A percentile compares a stretch with the other conserved stretches of the same genome.
These are phyloP conservation scores for Leccinum ochraceum DNA, from an alignment of 768 basidiomycete species.

Conservation along the genomic window DNA sequence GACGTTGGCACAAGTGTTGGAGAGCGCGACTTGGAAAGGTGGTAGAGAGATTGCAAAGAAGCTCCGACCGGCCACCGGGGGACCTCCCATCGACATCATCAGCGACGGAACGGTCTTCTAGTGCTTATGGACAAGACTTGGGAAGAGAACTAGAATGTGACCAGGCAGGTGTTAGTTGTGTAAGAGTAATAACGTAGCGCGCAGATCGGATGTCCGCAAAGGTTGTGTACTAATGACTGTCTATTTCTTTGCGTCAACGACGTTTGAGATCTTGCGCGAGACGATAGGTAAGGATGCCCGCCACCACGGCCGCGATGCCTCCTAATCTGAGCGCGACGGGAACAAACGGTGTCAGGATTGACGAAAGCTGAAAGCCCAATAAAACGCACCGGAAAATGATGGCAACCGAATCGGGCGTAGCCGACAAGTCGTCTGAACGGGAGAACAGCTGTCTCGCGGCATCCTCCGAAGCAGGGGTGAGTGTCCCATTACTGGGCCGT, in stretches of 20 bases:
- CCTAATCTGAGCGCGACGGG: constrained; percentile 45
- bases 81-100: constrained; percentile 84
- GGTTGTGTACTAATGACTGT: background rate
- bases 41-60: constrained; percentile 89
- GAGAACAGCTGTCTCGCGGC: constrained; percentile 8
- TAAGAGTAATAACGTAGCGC: background rate
- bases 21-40: constrained; percentile 96
- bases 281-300: constrained; percentile 54
- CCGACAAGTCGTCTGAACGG: constrained; percentile 12
- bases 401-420: constrained; percentile 66
- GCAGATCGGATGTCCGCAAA: background rate
- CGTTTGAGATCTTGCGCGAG: constrained; percentile 55
- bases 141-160: background rate
- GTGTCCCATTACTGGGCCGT: constrained; percentile 10
- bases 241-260: constrained; percentile 5
- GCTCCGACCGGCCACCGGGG: constrained; percentile 70
- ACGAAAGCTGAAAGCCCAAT: background rate
- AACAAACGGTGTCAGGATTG: background rate
- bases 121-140: background rate
- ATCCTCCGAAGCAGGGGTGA: constrained; percentile 5
- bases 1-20: constrained; percentile 84
- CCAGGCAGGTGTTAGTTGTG: background rate
- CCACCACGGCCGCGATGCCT: constrained; percentile 53
- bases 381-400: constrained; percentile 69
- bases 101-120: constrained; percentile 86